These are phyloP conservation scores for Nigrospora sphaerica DNA, from an alignment of 2,329 filamentous ascomycete genomes.

Conservation along the genomic window DNA sequence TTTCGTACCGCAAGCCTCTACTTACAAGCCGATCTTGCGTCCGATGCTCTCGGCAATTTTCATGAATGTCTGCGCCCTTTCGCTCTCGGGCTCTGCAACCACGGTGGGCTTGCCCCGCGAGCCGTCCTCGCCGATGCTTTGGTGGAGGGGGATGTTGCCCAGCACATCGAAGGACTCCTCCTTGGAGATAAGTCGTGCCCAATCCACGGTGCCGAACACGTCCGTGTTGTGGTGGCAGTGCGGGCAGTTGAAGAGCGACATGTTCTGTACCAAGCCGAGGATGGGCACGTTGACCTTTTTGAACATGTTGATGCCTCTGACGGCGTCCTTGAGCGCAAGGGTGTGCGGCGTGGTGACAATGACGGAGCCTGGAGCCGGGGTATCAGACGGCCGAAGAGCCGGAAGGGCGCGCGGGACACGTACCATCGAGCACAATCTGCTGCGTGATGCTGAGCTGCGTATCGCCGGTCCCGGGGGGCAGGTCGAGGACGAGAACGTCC, in stretches of 20 bases:
- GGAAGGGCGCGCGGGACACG: conserved; percentile 10
- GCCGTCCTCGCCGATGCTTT: conserved; percentile 78
- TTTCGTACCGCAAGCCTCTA: too few species aligned
- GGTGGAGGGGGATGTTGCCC: conserved; percentile 83
- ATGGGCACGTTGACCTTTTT: conserved; percentile 74
- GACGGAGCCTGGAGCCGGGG: conserved; percentile 52
- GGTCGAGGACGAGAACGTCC: conserved; percentile 81
- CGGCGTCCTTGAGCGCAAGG: conserved; percentile 82
- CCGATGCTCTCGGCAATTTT: conserved; percentile 55
- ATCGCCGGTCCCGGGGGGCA: conserved; percentile 92
- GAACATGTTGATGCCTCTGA: conserved; percentile 91
- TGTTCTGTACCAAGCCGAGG: conserved; percentile 86
- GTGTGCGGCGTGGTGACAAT: conserved; percentile 94
- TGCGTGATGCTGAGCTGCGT: conserved; percentile 96
- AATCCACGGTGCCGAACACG: conserved; percentile 64
- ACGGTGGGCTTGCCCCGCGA: conserved; percentile 86
- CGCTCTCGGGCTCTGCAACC: conserved; percentile 73
- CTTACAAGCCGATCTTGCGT: conserved; percentile 33
- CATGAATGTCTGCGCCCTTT: conserved; percentile 65
- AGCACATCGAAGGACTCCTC: conserved; percentile 73
- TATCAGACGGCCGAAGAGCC: not conserved
- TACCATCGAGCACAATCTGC: conserved; percentile 81
- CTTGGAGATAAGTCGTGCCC: conserved; percentile 61
- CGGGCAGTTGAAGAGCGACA: conserved; percentile 78
- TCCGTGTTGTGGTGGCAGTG: conserved; percentile 67